Conservation (phyloP, 306 rosid species). For the Castanea mollissima region DNA sequence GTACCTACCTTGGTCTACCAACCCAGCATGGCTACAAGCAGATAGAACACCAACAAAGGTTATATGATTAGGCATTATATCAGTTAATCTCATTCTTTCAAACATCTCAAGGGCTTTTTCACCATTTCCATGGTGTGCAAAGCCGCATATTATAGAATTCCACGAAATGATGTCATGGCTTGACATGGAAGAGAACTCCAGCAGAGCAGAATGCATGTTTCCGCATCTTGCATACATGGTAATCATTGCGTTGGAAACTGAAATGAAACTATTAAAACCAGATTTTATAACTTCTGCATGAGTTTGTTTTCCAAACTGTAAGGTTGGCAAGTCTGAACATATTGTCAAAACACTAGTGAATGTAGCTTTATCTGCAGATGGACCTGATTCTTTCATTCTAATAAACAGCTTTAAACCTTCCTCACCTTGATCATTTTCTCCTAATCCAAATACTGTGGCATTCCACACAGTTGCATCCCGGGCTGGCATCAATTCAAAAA, state of each 20-base stretch:
- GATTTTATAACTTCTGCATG: slow-evolving; percentile 34
- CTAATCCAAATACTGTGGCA: slow-evolving; percentile 52
- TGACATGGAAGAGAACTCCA: slow-evolving; percentile 41
- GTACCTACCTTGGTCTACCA: slow-evolving; percentile 39
- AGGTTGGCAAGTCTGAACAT: slow-evolving; percentile 44
- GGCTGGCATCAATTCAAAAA: slow-evolving; percentile 32
- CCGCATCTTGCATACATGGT: slow-evolving; percentile 69
- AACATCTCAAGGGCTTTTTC: slow-evolving; percentile 44
- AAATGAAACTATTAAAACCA: slow-evolving; percentile 35
- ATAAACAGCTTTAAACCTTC: slow-evolving; percentile 48
- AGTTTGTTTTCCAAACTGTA: slow-evolving; percentile 43
- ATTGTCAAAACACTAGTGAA: slow-evolving; percentile 47
- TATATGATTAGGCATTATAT: slow-evolving; percentile 39
- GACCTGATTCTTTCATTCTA: slow-evolving; percentile 44
- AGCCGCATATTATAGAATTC: slow-evolving; percentile 55
- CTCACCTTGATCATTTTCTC: slow-evolving; percentile 43
- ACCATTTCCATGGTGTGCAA: slow-evolving; percentile 47
- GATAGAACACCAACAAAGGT: slow-evolving; percentile 54
- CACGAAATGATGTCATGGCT: slow-evolving; percentile 46
- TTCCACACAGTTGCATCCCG: slow-evolving; percentile 48
- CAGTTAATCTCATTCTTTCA: slow-evolving; percentile 37
- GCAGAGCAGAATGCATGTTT: slow-evolving; percentile 40
- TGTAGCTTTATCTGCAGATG: slow-evolving; percentile 39
- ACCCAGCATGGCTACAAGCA: slow-evolving; percentile 54
- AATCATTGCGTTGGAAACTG: slow-evolving; percentile 49